These are phyloP conservation scores for Venturia aucupariae DNA, from an alignment of 2,329 filamentous ascomycete genomes.

Conservation along the genomic window DNA sequence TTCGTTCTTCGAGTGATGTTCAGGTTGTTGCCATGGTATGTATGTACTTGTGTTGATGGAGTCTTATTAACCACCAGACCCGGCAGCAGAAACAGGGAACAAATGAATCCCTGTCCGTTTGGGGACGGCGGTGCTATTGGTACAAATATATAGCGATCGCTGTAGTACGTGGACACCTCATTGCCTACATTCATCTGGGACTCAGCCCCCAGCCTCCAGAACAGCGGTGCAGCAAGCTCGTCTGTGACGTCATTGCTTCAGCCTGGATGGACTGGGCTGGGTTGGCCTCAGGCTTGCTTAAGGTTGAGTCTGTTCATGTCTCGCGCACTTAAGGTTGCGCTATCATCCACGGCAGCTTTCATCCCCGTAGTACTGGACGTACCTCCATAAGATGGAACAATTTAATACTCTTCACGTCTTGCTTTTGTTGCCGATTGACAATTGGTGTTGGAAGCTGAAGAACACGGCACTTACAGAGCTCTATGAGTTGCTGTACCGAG, in stretches of 20 bases:
- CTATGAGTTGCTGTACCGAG: no score
- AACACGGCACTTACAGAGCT: no score
- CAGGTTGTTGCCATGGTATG: not conserved
- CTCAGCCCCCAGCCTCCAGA: not conserved
- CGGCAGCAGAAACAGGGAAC: not conserved
- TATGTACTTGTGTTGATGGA: no score
- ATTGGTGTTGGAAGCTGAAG: no score
- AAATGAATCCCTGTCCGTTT: not conserved
- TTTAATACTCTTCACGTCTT: no score
- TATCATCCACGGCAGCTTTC: no score
- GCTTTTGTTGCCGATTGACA: no score
- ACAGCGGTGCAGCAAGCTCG: not conserved
- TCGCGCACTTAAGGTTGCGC: no score
- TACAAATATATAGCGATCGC: not conserved
- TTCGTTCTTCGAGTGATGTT: not conserved
- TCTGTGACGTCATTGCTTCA: not conserved
- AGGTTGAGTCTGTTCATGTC: not conserved
- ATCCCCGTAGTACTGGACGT: no score
- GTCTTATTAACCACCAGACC: not conserved
- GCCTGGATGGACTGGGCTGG: not conserved
- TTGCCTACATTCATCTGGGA: no score
- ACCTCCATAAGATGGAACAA: no score
- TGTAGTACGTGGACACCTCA: no score
- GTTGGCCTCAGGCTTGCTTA: not conserved
- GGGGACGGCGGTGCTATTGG: not conserved